Evolutionary conservation across 768 basidiomycete genomes (phyloP), one percentile per base, ranked within the genome.

Genomic region (Kwoniella botswanensis): DNA sequence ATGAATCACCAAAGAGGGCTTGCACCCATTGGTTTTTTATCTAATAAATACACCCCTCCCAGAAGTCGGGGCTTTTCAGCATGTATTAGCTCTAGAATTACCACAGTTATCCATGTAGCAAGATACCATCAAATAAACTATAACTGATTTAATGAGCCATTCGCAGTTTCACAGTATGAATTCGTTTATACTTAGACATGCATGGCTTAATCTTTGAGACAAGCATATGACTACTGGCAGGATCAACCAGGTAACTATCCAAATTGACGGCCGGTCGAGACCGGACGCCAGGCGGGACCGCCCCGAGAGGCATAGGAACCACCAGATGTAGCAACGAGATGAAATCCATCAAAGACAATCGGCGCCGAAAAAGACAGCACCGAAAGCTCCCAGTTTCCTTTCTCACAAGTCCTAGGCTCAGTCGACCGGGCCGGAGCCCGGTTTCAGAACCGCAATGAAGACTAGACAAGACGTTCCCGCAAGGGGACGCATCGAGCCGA

Each of bases 141-240:
- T 89, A 89, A 89, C 89, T 89, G 88, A 89, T 89, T 88, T 90
- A 90, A 90, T 89, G 89, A 90, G 89, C 89, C 88, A 88, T 90
- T 90, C 87, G 88, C 89, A 88, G 89, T 90, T 89, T 89, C 89
- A 89, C 89, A 86, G 88, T 89, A 88, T 85, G 88, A 88, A 86
- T 76, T 88, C 85, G 87, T 88, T 88, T 89, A 88, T 88, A 89
- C 89, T 90, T 89, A 87, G 89, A 89, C 89, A 89, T 90, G 89
- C 89, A 89, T 90, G 89, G 88, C 89, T 90, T 89, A 89, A 89
- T 89, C 89, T 89, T 89, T 89, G 88, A 89, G 89, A 89, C 89
- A 90, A 89, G 89, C 89, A 90, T 90, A 89, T 89, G 88, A 89
- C 88, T 89, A 90, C 88, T 90, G 88, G 89, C 89, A 90, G 89